phyloP scores from a whole-genome alignment of 1,284 basidiomycete species.

The Apiotrichum siamense region DNA sequence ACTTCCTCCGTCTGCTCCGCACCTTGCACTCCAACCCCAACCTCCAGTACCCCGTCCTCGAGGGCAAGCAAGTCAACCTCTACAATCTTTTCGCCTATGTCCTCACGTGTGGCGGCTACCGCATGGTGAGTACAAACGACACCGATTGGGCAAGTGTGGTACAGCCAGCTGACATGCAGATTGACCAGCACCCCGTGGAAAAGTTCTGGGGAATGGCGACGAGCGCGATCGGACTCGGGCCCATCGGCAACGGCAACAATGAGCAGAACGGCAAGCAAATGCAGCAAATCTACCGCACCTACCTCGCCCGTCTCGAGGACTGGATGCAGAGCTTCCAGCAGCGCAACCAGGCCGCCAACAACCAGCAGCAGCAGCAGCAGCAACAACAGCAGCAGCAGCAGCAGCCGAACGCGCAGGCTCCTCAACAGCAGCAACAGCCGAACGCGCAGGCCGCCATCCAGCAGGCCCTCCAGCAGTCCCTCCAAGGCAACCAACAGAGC shows the following conservation, averaged over 20 bases:
- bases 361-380: background rate
- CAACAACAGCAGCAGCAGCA: slow-evolving; percentile 6
- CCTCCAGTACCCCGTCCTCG: slow-evolving; percentile 13
- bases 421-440: slow-evolving; percentile 7
- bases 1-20: slow-evolving; percentile 11
- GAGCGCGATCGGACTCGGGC: slow-evolving; percentile 6
- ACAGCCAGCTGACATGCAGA: background rate
- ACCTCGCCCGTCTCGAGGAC: slow-evolving; percentile 9
- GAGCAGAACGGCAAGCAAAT: slow-evolving; percentile 12
- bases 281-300: slow-evolving; percentile 12
- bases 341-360: slow-evolving; percentile 6
- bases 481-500: slow-evolving; percentile 4
- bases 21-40: slow-evolving; percentile 7
- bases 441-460: slow-evolving; percentile 1
- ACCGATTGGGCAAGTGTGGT: too few relatives aligned
- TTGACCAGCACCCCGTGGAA: slow-evolving; percentile 11
- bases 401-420: slow-evolving; percentile 4
- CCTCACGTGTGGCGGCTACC: slow-evolving; percentile 14
- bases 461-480: slow-evolving; percentile 1
- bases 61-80: slow-evolving; percentile 15
- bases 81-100: slow-evolving; percentile 16
- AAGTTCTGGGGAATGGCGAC: slow-evolving; percentile 14
- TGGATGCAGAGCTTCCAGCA: slow-evolving; percentile 10
- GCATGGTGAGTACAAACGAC: slow-evolving; percentile 5
- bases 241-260: slow-evolving; percentile 1